Conservation (phyloP, 2,329 filamentous ascomycete genomes). For the Myriosclerotinia duriaeana region DNA sequence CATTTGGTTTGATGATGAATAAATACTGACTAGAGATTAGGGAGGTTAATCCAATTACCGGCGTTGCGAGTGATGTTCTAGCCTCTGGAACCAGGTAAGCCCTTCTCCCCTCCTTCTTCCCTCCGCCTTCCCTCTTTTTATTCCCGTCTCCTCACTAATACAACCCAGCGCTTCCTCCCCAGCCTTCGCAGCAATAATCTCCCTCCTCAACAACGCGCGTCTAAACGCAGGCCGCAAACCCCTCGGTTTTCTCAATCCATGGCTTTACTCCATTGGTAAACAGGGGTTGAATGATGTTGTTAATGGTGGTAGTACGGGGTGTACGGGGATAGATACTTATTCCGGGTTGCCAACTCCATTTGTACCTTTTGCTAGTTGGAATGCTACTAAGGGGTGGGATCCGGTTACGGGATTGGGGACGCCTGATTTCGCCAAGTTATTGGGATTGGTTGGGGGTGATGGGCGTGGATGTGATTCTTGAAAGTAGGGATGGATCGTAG, state of each 20-base stretch:
- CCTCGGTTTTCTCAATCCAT: conserved; percentile 59
- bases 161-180: conserved; percentile 53
- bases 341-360: conserved; percentile 28
- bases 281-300: conserved; percentile 51
- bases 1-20: too few relatives aligned
- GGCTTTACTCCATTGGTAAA: conserved; percentile 53
- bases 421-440: conserved; percentile 33
- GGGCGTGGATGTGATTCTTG: background rate
- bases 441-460: conserved; percentile 15
- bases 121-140: too few relatives aligned
- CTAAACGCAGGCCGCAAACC: conserved; percentile 48
- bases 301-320: conserved; percentile 43
- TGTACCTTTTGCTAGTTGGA: conserved; percentile 44
- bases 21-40: background rate
- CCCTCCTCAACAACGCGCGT: conserved; percentile 62
- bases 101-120: background rate
- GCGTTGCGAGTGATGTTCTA: conserved; percentile 14
- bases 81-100: conserved; percentile 33
- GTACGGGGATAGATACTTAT: conserved; percentile 36
- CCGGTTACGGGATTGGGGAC: conserved; percentile 43
- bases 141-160: background rate
- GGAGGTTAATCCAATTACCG: conserved; percentile 47
- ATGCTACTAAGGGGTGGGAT: conserved; percentile 44
- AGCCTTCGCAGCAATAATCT: conserved; percentile 56
- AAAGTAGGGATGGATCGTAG: background rate